Evolutionary conservation across 78 protist genomes (phyloP).

Genomic region (Emiliania huxleyi): DNA sequence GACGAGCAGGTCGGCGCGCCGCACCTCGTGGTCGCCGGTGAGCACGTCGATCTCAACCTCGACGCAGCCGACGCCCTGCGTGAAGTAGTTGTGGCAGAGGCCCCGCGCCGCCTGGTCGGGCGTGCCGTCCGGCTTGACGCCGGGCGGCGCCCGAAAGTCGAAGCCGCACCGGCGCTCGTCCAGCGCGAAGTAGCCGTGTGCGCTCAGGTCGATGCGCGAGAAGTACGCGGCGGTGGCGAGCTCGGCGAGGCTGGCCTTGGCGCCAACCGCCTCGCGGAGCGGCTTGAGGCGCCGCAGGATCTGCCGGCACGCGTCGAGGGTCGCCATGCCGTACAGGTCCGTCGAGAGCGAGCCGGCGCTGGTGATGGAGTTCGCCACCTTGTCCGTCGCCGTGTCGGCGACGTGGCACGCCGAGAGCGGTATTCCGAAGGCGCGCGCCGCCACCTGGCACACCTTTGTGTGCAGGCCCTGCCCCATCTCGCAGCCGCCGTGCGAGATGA

Average conservation of each 20-base stretch:
- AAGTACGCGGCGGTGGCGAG: conserved; percentile 65
- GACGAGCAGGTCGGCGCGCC: conserved; percentile 72
- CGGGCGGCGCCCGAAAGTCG: not conserved
- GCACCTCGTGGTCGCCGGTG: conserved; percentile 80
- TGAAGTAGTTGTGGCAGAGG: conserved; percentile 69
- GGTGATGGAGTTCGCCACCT: conserved; percentile 79
- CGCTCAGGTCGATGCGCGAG: conserved; percentile 74
- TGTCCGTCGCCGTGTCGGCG: conserved; percentile 82
- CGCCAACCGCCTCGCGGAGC: not conserved
- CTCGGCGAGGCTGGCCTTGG: not conserved
- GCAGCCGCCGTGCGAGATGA: conserved; percentile 92
- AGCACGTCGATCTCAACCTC: conserved; percentile 86
- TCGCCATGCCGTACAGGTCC: conserved; percentile 93
- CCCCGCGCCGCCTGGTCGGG: not conserved
- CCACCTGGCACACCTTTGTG: conserved; percentile 79
- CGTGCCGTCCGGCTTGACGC: not conserved
- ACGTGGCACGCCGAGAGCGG: conserved; percentile 66
- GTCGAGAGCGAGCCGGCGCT: conserved; percentile 80
- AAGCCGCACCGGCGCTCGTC: conserved; percentile 59
- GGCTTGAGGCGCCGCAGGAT: conserved; percentile 76
- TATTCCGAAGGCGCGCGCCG: conserved; percentile 74
- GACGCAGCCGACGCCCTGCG: conserved; percentile 71
- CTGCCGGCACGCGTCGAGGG: conserved; percentile 83
- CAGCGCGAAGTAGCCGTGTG: conserved; percentile 87
- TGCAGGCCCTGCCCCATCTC: conserved; percentile 97